Base-by-base conservation (phyloP, 768 basidiomycete genomes). In the Mycena epipterygia region DNA sequence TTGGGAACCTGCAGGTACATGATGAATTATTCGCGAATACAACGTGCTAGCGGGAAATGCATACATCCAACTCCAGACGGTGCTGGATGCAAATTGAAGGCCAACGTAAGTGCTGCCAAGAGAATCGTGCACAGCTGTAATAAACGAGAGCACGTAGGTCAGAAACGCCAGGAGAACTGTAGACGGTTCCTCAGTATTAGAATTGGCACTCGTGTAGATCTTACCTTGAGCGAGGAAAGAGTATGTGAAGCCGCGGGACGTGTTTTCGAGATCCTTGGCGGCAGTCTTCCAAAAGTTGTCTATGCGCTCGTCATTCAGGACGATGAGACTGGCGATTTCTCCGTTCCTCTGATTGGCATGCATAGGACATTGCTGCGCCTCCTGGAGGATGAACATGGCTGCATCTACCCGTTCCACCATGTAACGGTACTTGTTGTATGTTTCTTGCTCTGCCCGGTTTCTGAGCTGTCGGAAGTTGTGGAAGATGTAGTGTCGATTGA, bases 11-110 rank as follows among this genome's bases (percentile, higher is more conserved):
- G 33, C 0, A 30, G n/a, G n/a, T 32, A 2, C n/a, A 44, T 44
- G 21, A 42, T n/a, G n/a, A n/a, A 42, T 59, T 27, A n/a, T 57
- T 57, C 39, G 41, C 56, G 11, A 33, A 53, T 16, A 59, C 11
- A 27, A 27, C 32, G 33, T 21, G 25, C 63, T n/a, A 59, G 9
- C 12, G 2, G 29, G 5, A 49, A 19, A n/a, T 52, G 21, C 65
- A 42, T 19, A 67, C 62, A 74, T 68, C 73, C 73, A 74, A 56
- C 62, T 67, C 73, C 73, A 74, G 44, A 74, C 57, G 0, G 58
- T 39, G 13, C 73, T 64, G 42, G 72, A 70, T 21, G 72, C 72
- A 46, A 71, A 68, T 59, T 72, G 73, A n/a, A 68, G 62, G 48
- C 46, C 71, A 23, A 72, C 60, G 35, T 61, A 62, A n/a, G 67